Conservation (phyloP, 2,329 filamentous ascomycete genomes). For the Hymenoscyphus repandus region DNA sequence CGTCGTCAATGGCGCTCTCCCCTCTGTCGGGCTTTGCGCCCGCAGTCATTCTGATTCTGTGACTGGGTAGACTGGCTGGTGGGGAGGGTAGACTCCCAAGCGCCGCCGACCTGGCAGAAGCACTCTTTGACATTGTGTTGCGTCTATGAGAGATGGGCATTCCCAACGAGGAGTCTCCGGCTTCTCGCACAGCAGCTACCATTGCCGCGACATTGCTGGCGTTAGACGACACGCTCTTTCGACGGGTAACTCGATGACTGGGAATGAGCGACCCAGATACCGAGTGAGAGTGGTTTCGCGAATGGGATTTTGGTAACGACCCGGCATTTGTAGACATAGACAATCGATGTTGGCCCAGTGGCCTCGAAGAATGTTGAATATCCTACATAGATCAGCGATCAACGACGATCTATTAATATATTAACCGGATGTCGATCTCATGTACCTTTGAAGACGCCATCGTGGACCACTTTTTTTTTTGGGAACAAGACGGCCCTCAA, state of each 20-base stretch:
- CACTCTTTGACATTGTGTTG: slow-evolving; percentile 62
- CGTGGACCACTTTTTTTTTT: slow-evolving; percentile 33
- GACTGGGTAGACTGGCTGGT: slow-evolving; percentile 62
- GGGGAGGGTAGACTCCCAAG: slow-evolving; percentile 57
- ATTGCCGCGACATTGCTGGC: slow-evolving; percentile 70
- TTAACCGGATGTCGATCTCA: slow-evolving; percentile 21
- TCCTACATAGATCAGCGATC: slow-evolving; percentile 43
- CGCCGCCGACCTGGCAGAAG: slow-evolving; percentile 46
- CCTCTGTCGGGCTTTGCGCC: slow-evolving; percentile 45
- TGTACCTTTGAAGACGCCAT: slow-evolving; percentile 61
- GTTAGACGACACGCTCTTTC: slow-evolving; percentile 86
- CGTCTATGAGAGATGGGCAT: slow-evolving; percentile 59
- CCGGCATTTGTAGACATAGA: slow-evolving; percentile 52
- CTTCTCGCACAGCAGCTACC: slow-evolving; percentile 66
- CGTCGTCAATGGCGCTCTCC: slow-evolving; percentile 66
- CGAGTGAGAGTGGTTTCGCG: slow-evolving; percentile 74
- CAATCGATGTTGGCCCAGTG: slow-evolving; percentile 58
- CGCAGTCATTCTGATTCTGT: slow-evolving; percentile 41
- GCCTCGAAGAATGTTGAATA: slow-evolving; percentile 61
- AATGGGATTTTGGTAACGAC: slow-evolving; percentile 45
- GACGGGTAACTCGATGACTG: slow-evolving; percentile 80
- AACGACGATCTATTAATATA: slow-evolving; percentile 29
- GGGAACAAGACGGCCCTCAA: slow-evolving; percentile 28
- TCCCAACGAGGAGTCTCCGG: slow-evolving; percentile 50
- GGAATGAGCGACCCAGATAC: slow-evolving; percentile 73